These are phyloP conservation scores for Leccinum disarticulatum DNA, from an alignment of 768 basidiomycete species.

Conservation along the genomic window DNA sequence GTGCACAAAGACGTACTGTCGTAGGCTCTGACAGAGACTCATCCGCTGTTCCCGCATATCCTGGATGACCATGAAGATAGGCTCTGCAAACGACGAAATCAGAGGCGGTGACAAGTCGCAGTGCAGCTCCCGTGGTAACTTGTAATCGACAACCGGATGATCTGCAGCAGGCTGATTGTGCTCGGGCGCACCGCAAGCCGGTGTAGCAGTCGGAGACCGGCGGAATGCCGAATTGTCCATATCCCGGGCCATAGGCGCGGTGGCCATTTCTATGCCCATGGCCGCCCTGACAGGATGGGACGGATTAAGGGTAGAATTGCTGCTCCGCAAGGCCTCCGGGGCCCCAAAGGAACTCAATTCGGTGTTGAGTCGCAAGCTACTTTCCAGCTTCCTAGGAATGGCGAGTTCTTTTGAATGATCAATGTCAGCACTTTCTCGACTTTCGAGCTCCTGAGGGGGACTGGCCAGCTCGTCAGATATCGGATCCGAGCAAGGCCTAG, in stretches of 20 bases:
- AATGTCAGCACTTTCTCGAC: conserved; percentile 11
- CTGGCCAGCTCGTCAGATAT: conserved; percentile 17
- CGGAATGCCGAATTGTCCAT: conserved; percentile 1
- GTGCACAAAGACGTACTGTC: conserved; percentile 95
- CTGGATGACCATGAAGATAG: conserved; percentile 80
- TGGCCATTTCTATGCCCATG: conserved; percentile 2
- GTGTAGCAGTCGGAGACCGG: not conserved
- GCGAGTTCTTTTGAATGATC: conserved; percentile 10
- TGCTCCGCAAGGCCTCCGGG: not conserved
- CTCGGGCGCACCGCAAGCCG: conserved; percentile 4
- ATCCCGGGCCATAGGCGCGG: not conserved
- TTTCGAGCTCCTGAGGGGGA: conserved; percentile 16
- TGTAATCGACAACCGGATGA: conserved; percentile 48
- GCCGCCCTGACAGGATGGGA: not conserved
- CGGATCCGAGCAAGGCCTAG: conserved; percentile 12
- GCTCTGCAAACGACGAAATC: conserved; percentile 67
- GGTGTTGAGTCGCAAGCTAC: conserved; percentile 2
- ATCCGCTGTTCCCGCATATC: conserved; percentile 96
- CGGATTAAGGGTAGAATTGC: not conserved
- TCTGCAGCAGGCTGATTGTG: conserved; percentile 12
- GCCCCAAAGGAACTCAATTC: not conserved
- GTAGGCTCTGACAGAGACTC: conserved; percentile 91
- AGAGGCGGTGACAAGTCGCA: conserved; percentile 51
- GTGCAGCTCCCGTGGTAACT: conserved; percentile 62
- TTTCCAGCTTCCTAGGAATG: not conserved